Percentiles rank a stretch among this genome's conserved stretches.
These are phyloP conservation scores for Phytophthora meadii DNA, from an alignment of 352 stramenopile species.

Conservation along the genomic window DNA sequence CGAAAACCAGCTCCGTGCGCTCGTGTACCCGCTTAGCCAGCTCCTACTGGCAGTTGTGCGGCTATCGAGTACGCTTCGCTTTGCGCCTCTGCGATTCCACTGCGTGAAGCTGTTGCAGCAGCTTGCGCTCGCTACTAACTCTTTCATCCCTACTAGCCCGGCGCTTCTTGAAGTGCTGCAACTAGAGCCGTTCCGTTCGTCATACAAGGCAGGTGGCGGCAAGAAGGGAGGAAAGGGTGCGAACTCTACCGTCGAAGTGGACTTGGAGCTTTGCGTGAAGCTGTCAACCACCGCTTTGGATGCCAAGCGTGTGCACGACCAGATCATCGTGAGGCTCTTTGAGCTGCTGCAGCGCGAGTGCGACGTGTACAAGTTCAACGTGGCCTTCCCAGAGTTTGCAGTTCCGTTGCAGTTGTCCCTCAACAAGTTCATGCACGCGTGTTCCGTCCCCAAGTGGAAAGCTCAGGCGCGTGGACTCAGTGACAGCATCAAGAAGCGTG, in stretches of 20 bases:
- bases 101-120: constrained; percentile 97
- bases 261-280: constrained; percentile 90
- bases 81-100: constrained; percentile 96
- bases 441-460: constrained; percentile 80
- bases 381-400: constrained; percentile 95
- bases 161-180: constrained; percentile 95
- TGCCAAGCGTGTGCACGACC: constrained; percentile 88
- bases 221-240: constrained; percentile 43
- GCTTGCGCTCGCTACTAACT: constrained; percentile 93
- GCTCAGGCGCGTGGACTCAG: constrained; percentile 65
- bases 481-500: constrained; percentile 77
- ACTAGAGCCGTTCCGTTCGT: constrained; percentile 89
- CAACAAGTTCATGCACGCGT: constrained; percentile 90
- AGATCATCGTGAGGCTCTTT: constrained; percentile 93
- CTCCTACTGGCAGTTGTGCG: constrained; percentile 78
- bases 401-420: constrained; percentile 90
- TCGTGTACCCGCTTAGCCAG: constrained; percentile 97
- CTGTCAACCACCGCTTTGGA: constrained; percentile 91
- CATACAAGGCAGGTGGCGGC: constrained; percentile 66
- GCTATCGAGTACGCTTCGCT: constrained; percentile 80
- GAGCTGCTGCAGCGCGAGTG: constrained; percentile 95
- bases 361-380: constrained; percentile 96
- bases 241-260: constrained; percentile 55
- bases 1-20: constrained; percentile 87
- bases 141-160: constrained; percentile 95